Base-by-base conservation (phyloP, 2,329 filamentous ascomycete genomes). In the Botrytis medusae region DNA sequence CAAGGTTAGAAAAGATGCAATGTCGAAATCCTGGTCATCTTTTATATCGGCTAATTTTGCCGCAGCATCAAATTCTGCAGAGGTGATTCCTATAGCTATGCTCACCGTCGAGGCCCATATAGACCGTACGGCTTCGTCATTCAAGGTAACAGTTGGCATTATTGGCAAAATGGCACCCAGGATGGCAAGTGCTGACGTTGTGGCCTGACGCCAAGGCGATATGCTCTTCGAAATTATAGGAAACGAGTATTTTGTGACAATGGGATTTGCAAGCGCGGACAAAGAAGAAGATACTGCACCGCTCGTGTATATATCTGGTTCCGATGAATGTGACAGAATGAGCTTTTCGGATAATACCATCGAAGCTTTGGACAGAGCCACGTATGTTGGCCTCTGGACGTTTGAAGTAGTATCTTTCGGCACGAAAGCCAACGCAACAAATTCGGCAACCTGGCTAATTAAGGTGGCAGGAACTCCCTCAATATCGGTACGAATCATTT, bases 311-410 rank as follows among this genome's bases (percentile, higher is more conserved):
- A 97, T 88, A 51, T 92, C 89, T n/a, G 84, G 79, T 37, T 92
- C 89, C 0, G 83, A 81, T 0, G 89, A 87, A 75, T 93, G 90
- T 25, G 85, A 83, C 6, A 89, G 82, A 5, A 92, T 84, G 3
- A 93, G 83, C 0, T 83, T 83, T 75, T 92, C 86, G 2, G 97
- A 82, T 63, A 94, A 87, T 2, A 86, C 84, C 87, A 97, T 96
- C 74, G 92, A 90, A 32, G 89, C 89, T 81, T 96, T 97, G 1
- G 95, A 94, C 79, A 98, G 88, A 48, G 96, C 95, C 72, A 99
- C 90, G 80, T 94, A 98, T 0, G 94, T 97, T 10, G 93, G 92
- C 73, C 89, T 89, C 69, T 81, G 76, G 81, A 81, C 72, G 76
- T 83, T 72, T 74, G 82, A 34, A 74, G 79, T 72, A 73, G 83